These are phyloP conservation scores for Tagetes patula DNA, from an alignment of 129 eudicot genomes.

Conservation along the genomic window DNA sequence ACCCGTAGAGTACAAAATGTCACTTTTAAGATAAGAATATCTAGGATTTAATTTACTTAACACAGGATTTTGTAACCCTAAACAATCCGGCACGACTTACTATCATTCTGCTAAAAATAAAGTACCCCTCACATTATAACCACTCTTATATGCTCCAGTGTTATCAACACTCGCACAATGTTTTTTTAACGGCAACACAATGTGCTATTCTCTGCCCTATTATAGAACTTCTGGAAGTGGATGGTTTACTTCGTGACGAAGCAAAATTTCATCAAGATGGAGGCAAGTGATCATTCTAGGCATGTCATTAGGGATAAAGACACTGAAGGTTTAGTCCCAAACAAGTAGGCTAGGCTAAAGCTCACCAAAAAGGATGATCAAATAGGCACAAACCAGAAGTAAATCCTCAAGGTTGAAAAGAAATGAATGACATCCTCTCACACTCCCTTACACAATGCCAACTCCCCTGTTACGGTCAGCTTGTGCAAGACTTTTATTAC, in stretches of 20 bases:
- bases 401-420: neutral
- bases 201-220: neutral
- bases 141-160: constrained; percentile 1
- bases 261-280: neutral
- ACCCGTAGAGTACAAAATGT: constrained; percentile 11
- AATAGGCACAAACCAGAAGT: neutral
- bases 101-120: constrained; percentile 3
- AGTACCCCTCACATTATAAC: neutral
- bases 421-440: neutral
- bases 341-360: constrained; percentile 8
- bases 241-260: neutral
- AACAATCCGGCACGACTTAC: constrained; percentile 11
- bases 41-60: constrained; percentile 12
- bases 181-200: too few relatives aligned
- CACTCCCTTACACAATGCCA: neutral
- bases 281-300: constrained; percentile 3
- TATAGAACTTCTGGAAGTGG: neutral
- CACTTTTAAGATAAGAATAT: neutral
- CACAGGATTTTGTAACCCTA: constrained; percentile 1
- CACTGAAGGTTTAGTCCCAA: neutral
- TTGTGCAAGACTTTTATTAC: neutral
- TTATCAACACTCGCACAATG: neutral
- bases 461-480: neutral
- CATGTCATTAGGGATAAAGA: too few relatives aligned
- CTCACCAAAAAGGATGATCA: neutral